These are phyloP conservation scores for Tulasnella calospora DNA, from an alignment of 768 basidiomycete species.

Conservation along the genomic window DNA sequence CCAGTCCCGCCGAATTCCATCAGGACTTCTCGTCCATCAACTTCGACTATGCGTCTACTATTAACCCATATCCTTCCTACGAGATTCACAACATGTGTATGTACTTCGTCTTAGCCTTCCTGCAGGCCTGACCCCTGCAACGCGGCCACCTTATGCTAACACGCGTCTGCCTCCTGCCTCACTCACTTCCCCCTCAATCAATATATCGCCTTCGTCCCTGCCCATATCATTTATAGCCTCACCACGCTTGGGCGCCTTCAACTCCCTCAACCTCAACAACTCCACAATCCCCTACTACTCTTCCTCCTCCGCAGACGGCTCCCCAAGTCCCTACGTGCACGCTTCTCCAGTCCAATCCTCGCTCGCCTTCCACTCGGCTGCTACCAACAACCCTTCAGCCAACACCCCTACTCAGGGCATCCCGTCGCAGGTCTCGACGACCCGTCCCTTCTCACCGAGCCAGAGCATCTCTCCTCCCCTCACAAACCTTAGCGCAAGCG, in stretches of 20 bases:
- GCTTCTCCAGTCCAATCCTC: slow-evolving; percentile 26
- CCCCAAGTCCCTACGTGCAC: slow-evolving; percentile 25
- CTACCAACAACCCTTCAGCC: slow-evolving; percentile 3
- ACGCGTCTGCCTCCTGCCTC: slow-evolving; percentile 48
- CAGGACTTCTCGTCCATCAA: slow-evolving; percentile 42
- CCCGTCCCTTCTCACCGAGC: slow-evolving; percentile 26
- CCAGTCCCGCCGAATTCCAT: slow-evolving; percentile 47
- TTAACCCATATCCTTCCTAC: slow-evolving; percentile 23
- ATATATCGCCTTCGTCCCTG: slow-evolving; percentile 16
- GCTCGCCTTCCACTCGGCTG: slow-evolving; percentile 17
- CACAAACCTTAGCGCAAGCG: slow-evolving; percentile 27
- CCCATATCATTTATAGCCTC: slow-evolving; percentile 25
- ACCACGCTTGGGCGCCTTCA: slow-evolving; percentile 28
- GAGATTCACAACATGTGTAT: slow-evolving; percentile 28
- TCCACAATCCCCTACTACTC: slow-evolving; percentile 55
- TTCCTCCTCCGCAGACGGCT: slow-evolving; percentile 42
- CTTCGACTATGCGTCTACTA: slow-evolving; percentile 38
- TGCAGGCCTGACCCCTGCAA: slow-evolving; percentile 43
- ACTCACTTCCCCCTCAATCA: neutral
- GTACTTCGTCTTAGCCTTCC: neutral
- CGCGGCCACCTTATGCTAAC: slow-evolving; percentile 48
- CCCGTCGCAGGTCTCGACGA: slow-evolving; percentile 13
- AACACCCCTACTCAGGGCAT: slow-evolving; percentile 8
- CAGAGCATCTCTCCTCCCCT: slow-evolving; percentile 29
- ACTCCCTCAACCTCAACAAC: slow-evolving; percentile 32